Evolutionary conservation across 805 yeast genomes (phyloP).

Genomic region (Cyberlindnera saturnus): DNA sequence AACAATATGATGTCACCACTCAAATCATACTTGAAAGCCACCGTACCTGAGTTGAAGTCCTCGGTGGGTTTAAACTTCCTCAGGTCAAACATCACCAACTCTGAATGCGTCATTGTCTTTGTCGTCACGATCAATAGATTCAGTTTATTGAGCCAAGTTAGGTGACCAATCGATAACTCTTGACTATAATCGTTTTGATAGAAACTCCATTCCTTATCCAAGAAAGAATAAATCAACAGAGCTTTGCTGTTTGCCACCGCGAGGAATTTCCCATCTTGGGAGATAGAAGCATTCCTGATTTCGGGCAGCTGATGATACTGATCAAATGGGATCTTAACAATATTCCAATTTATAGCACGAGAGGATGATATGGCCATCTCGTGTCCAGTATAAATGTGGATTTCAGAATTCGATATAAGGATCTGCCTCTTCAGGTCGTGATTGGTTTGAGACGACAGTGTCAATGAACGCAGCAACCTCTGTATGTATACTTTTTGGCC

Average conservation of each 20-base stretch:
- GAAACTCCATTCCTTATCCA: slow-evolving; percentile 21
- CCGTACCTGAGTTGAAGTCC: slow-evolving; percentile 17
- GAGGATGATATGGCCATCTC: slow-evolving; percentile 13
- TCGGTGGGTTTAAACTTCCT: slow-evolving; percentile 11
- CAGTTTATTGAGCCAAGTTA: slow-evolving; percentile 17
- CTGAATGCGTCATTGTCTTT: slow-evolving; percentile 14
- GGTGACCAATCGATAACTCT: slow-evolving; percentile 12
- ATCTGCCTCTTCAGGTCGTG: slow-evolving; percentile 22
- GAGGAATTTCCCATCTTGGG: slow-evolving; percentile 19
- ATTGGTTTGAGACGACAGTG: slow-evolving; percentile 13
- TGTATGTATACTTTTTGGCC: slow-evolving; percentile 4
- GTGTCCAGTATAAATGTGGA: slow-evolving; percentile 23
- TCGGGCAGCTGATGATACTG: slow-evolving; percentile 16
- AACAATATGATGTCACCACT: slow-evolving; percentile 12
- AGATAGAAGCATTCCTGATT: slow-evolving; percentile 16
- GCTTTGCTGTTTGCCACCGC: slow-evolving; percentile 18
- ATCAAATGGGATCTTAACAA: slow-evolving; percentile 18
- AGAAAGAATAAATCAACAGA: slow-evolving; percentile 19
- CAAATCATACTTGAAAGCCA: slow-evolving; percentile 27
- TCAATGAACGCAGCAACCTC: slow-evolving; percentile 1
- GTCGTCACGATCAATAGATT: slow-evolving; percentile 18
- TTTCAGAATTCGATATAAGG: slow-evolving; percentile 13
- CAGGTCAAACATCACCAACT: slow-evolving; percentile 22
- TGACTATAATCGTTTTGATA: slow-evolving; percentile 23
- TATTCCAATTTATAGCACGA: slow-evolving; percentile 17